Evolutionary conservation across 768 basidiomycete species (phyloP).

Genomic region (Tylopilus plumbeoviolaceoides): DNA sequence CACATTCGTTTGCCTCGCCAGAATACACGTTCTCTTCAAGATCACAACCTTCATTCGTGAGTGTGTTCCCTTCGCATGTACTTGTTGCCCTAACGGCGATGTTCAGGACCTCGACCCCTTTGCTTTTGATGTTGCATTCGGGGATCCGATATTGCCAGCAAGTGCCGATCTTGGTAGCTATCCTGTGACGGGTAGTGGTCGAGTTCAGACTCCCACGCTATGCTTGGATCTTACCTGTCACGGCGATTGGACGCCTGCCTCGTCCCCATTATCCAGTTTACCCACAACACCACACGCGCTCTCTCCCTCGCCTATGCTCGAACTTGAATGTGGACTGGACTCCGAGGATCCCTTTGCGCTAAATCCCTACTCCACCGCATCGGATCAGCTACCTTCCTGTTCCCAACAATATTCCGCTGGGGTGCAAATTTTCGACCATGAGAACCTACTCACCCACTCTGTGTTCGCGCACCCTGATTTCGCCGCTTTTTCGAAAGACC

Average conservation of each 20-base stretch:
- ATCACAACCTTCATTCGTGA: constrained; percentile 48
- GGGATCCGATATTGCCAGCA: constrained; percentile 26
- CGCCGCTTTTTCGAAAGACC: constrained; percentile 19
- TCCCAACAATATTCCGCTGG: constrained; percentile 19
- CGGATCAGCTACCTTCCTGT: constrained; percentile 13
- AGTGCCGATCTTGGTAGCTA: constrained; percentile 18
- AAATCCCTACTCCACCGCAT: constrained; percentile 17
- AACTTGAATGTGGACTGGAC: constrained; percentile 24
- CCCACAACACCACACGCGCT: constrained; percentile 40
- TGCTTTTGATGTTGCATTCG: constrained; percentile 26
- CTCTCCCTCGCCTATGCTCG: constrained; percentile 29
- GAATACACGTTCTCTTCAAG: constrained; percentile 30
- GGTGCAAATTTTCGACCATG: constrained; percentile 18
- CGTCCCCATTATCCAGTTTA: constrained; percentile 42
- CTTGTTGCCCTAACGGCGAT: constrained; percentile 1
- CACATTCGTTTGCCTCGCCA: constrained; percentile 34
- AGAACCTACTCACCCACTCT: constrained; percentile 9
- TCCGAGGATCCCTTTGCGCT: constrained; percentile 18
- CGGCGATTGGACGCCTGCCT: constrained; percentile 38
- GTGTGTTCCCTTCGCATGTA: constrained; percentile 19
- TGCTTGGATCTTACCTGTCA: constrained; percentile 39
- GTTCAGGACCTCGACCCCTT: constrained; percentile 29
- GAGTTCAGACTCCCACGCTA: constrained; percentile 31
- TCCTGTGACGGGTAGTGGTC: constrained; percentile 16
- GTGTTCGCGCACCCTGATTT: constrained; percentile 22